Base-by-base conservation (phyloP, 176 grass and related monocot genomes). In the Hyparrhenia diplandra region DNA sequence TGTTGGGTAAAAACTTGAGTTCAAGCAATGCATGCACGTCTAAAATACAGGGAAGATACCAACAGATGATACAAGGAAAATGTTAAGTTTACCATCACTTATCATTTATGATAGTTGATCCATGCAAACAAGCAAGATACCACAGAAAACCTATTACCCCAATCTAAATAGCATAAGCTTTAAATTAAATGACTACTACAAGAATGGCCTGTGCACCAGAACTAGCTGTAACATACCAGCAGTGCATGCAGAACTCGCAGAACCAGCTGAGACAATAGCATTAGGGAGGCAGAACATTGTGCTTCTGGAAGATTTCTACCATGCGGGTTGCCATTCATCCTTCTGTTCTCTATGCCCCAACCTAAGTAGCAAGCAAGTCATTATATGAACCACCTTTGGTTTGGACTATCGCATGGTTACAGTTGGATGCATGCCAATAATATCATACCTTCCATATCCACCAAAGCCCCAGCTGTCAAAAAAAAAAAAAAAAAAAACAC, bases 271-370 rank as follows among this genome's bases (percentile, higher is more conserved):
- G 36, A 99, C 40, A 42, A 95, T 35, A 80, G 96, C 90, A 89
- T 93, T 89, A 43, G 90, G n/a, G 82, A 82, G 92, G 96, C 41
- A 99, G 76, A 85, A 93, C 96, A 70, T 99, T 99, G 32, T 91
- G 76, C 69, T 79, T 99, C 67, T 95, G 96, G 47, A 99, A 95
- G 9, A 99, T 69, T 91, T 95, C 96, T 66, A 99, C 92, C 8
- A 95, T 72, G 68, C 96, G 92, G 74, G 96, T 40, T 91, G 80
- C 92, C 92, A 99, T 61, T 99, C 96, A 62, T 99, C 96, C 86
- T 99, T 99, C 79, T 99, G 96, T 71, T 99, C 96, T 88, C 96
- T 85, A 64, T 99, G 96, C n/a, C 96, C 96, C 84, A 99, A 86
- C 84, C 96, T 95, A 91, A 76, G 74, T 27, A 80, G 80, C 31